Percentiles rank a stretch among this genome's conserved stretches.
phyloP scores from a whole-genome alignment of 768 basidiomycete genomes.

The Rhodotorula toruloides region DNA sequence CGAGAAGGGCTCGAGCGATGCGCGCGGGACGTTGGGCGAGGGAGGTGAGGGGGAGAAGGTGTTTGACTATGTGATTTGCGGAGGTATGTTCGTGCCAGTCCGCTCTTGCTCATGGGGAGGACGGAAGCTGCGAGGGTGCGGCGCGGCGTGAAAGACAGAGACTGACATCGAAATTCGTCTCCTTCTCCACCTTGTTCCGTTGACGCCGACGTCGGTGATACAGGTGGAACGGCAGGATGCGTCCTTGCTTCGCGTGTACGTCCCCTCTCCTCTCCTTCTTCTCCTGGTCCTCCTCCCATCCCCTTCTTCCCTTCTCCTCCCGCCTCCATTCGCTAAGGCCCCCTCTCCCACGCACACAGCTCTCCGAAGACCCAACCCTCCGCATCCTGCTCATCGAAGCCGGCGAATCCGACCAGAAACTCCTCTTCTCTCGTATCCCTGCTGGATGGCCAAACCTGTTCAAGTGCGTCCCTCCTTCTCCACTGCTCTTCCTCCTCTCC shows the following conservation, averaged over 20 bases:
- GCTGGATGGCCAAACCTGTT: slow-evolving; percentile 31
- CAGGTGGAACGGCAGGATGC: slow-evolving; percentile 39
- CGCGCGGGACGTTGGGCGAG: not conserved
- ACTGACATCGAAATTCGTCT: too few species aligned
- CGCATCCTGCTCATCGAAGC: slow-evolving; percentile 36
- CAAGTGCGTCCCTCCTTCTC: slow-evolving; percentile 1
- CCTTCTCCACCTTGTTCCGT: too few species aligned
- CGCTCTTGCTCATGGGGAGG: too few species aligned
- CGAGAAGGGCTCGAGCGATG: not conserved
- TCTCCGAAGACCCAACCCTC: slow-evolving; percentile 34
- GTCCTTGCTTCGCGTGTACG: slow-evolving; percentile 36
- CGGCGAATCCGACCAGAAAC: slow-evolving; percentile 32
- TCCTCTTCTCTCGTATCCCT: slow-evolving; percentile 28
- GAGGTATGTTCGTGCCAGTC: slow-evolving; percentile 16
- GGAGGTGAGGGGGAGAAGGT: not conserved
- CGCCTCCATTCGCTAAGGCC: too few species aligned
- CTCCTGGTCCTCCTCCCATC: not conserved
- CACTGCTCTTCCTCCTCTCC: not conserved
- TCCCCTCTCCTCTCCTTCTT: not conserved
- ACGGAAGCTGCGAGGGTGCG: too few species aligned
- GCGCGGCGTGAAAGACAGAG: too few species aligned
- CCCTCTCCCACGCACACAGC: not conserved
- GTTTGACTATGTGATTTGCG: slow-evolving; percentile 23
- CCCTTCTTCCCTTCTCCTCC: too few species aligned
- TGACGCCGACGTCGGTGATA: not conserved